Evolutionary conservation across 2,329 filamentous ascomycete species (phyloP).

Genomic region (Geosmithia putterillii): DNA sequence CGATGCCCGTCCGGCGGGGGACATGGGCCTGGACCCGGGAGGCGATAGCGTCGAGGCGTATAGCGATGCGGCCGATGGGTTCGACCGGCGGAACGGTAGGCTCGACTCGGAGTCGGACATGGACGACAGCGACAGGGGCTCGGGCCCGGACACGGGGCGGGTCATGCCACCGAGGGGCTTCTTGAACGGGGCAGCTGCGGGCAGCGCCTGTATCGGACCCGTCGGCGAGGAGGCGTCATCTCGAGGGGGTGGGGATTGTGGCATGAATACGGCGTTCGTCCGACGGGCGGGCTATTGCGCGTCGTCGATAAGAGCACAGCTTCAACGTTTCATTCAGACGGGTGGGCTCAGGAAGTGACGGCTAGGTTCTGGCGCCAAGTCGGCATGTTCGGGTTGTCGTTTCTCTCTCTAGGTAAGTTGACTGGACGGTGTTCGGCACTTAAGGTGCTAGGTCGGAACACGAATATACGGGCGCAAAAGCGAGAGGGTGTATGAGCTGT

Average conservation of each 20-base stretch:
- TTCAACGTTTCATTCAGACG: constrained; percentile 3
- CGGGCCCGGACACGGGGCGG: constrained; percentile 39
- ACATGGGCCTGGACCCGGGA: constrained; percentile 54
- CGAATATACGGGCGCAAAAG: background rate
- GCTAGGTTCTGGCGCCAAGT: background rate
- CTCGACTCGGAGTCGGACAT: constrained; percentile 39
- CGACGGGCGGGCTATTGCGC: background rate
- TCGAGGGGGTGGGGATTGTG: constrained; percentile 44
- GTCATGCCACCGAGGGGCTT: constrained; percentile 43
- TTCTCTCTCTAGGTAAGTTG: constrained; percentile 5
- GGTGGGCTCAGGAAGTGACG: constrained; percentile 1
- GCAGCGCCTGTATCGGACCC: constrained; percentile 58
- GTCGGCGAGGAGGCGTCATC: constrained; percentile 39
- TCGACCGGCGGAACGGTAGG: constrained; percentile 40
- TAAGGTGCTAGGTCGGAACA: background rate
- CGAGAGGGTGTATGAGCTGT: background rate
- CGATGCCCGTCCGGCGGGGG: constrained; percentile 48
- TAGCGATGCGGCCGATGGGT: constrained; percentile 47
- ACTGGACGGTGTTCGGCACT: background rate
- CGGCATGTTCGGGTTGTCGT: constrained; percentile 10
- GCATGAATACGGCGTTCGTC: constrained; percentile 42
- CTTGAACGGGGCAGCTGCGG: constrained; percentile 50
- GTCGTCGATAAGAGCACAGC: background rate
- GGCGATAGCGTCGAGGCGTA: constrained; percentile 57
- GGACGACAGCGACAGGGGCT: constrained; percentile 30